Conservation (phyloP, 1,284 basidiomycete genomes). For the Cryptococcus sp. region DNA sequence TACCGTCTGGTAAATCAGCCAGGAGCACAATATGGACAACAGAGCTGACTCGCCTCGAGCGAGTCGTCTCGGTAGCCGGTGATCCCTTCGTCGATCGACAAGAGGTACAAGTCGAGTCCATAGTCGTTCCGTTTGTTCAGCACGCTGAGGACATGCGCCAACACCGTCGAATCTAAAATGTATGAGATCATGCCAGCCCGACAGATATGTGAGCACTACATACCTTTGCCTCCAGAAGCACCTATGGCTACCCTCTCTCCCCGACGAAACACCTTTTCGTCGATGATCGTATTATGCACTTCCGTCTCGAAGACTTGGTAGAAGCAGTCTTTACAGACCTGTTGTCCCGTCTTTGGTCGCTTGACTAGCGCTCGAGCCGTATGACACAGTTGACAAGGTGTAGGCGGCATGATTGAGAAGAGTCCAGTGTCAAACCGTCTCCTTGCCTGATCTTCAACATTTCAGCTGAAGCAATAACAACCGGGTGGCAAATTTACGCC, state of each 20-base stretch:
- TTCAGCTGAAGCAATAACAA: not conserved
- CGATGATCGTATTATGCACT: conserved; percentile 86
- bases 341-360: conserved; percentile 93
- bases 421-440: not conserved
- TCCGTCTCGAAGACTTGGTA: conserved; percentile 98
- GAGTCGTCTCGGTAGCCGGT: conserved; percentile 98
- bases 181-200: not conserved
- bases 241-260: conserved; percentile 96
- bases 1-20: conserved; percentile 65
- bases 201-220: conserved; percentile 12
- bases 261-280: conserved; percentile 74
- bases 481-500: no score
- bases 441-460: conserved; percentile 2
- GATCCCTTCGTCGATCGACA: conserved; percentile 98
- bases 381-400: conserved; percentile 57
- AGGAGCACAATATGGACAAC: not conserved
- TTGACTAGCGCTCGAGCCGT: conserved; percentile 79
- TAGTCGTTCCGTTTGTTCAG: conserved; percentile 92
- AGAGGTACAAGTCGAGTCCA: conserved; percentile 80
- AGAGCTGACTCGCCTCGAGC: conserved; percentile 58
- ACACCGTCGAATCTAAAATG: conserved; percentile 83
- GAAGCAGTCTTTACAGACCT: conserved; percentile 92
- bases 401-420: conserved; percentile 41
- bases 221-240: conserved; percentile 95
- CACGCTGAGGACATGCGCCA: conserved; percentile 94